A percentile compares a stretch with the other conserved stretches of the same genome.
Evolutionary conservation across 176 grass and related monocot species (phyloP).

Genomic region (Bonia amplexicaulis): DNA sequence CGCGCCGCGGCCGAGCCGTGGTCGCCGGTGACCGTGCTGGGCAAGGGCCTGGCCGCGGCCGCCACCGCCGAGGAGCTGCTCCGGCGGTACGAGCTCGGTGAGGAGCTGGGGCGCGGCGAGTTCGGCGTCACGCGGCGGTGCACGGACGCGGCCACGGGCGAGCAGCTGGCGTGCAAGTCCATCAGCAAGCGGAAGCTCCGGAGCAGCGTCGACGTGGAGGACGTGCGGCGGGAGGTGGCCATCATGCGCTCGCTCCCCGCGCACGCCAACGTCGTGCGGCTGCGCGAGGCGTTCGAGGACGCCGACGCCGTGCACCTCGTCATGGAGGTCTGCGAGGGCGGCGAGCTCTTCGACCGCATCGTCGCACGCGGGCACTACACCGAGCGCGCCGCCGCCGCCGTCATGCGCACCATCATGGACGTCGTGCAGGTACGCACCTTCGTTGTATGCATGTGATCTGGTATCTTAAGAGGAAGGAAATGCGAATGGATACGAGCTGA

Average conservation of each 20-base stretch:
- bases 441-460: background rate
- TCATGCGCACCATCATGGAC: slow-evolving; percentile 62
- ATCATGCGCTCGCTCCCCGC: slow-evolving; percentile 52
- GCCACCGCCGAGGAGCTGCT: slow-evolving; percentile 28
- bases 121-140: slow-evolving; percentile 54
- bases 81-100: slow-evolving; percentile 38
- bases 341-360: slow-evolving; percentile 82
- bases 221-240: slow-evolving; percentile 57
- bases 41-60: background rate
- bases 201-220: slow-evolving; percentile 48
- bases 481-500: background rate
- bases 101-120: slow-evolving; percentile 59
- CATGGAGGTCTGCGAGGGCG: slow-evolving; percentile 86
- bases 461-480: background rate
- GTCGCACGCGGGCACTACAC: slow-evolving; percentile 52
- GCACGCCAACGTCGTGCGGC: slow-evolving; percentile 54
- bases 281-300: slow-evolving; percentile 69
- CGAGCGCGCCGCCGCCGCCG: slow-evolving; percentile 52
- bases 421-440: slow-evolving; percentile 41
- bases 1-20: background rate
- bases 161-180: slow-evolving; percentile 52
- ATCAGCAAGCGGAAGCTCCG: slow-evolving; percentile 55
- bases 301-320: slow-evolving; percentile 59
- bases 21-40: slow-evolving; percentile 23
- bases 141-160: slow-evolving; percentile 17